Evolutionary conservation across 2,329 filamentous ascomycete genomes (phyloP).

Genomic region (Neoarthrinium moseri): DNA sequence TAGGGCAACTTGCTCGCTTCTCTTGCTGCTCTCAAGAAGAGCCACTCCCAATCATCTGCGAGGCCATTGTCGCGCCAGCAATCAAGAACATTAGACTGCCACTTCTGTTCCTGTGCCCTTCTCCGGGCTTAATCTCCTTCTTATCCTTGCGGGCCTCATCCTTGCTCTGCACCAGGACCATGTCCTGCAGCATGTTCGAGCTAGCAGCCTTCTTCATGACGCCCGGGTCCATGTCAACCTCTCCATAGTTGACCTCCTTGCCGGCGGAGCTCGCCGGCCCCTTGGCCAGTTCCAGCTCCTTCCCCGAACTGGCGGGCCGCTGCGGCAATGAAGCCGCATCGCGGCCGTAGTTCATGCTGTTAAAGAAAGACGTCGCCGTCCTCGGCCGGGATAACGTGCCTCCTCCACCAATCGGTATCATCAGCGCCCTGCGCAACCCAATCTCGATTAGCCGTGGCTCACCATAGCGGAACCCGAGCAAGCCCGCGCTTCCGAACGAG

Average conservation of each 20-base stretch:
- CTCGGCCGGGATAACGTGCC: background rate
- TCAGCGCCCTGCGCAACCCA: constrained; percentile 18
- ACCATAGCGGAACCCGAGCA: constrained; percentile 26
- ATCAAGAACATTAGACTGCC: constrained; percentile 9
- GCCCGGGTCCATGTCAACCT: background rate
- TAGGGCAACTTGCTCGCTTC: too few species aligned
- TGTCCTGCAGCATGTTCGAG: constrained; percentile 3
- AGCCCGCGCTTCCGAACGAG: constrained; percentile 28
- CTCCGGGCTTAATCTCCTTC: background rate
- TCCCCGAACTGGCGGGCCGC: constrained; percentile 1
- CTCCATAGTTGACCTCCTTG: background rate
- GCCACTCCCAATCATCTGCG: constrained; percentile 5
- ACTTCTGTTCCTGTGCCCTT: background rate
- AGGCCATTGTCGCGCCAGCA: constrained; percentile 7
- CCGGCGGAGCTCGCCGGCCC: background rate
- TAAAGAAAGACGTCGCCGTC: constrained; percentile 10
- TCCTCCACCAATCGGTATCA: constrained; percentile 9
- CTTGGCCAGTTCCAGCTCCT: constrained; percentile 1
- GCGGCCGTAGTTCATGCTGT: background rate
- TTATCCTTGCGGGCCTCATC: background rate
- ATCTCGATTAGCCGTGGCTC: constrained; percentile 22
- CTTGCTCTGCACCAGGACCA: constrained; percentile 1
- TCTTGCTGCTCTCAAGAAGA: too few species aligned
- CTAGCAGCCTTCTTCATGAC: constrained; percentile 10
- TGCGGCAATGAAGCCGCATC: background rate